Base-by-base conservation (phyloP, 495 filamentous ascomycete species). In the Penicillium fimorum region DNA sequence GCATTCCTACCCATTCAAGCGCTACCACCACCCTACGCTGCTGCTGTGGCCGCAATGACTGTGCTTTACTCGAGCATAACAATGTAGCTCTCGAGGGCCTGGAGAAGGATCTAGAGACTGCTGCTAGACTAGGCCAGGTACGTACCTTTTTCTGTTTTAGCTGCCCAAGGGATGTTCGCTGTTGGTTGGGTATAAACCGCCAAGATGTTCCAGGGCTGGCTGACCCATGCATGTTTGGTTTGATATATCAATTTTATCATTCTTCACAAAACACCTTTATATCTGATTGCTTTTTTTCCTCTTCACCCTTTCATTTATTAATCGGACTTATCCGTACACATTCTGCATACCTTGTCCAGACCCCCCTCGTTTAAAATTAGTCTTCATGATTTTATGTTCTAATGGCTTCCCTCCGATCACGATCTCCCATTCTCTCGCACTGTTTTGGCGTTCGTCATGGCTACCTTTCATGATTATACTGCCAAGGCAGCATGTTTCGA, bases 61-160 rank as follows among this genome's bases (percentile, higher is more conserved):
- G 93, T 66, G 84, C 87, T 58, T 90, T 87, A 68, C 79, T 93
- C 53, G 84, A 82, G 70, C 83, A 91, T 64, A 95, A 90, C 69
- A 83, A 86, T 71, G 76, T 78, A n/a, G 84, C 90, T 40, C 79
- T 96, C 20, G 82, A 87, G 63, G 87, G 85, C 50, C 75, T 97
- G 58, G 92, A 98, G 72, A 86, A 85, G 60, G 89, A 97, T 74
- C 87, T 96, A 13, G 82, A 83, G 55, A 89, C 83, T 25, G 93
- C 93, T 12, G 93, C 91, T 33, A 79, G 86, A 57, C 80, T 97
- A 67, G 93, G 93, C 45, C 88, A 96, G 88, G 93, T 95, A 84
- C 59, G 71, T 72, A 43, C 53, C 42, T 57, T 50, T 44, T 32
- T 53, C 35, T 32, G 24, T 55, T 35, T 62, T n/a, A 50, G 37